Conservation (phyloP, 169 alveolate genomes). For the Besnoitia besnoiti region DNA sequence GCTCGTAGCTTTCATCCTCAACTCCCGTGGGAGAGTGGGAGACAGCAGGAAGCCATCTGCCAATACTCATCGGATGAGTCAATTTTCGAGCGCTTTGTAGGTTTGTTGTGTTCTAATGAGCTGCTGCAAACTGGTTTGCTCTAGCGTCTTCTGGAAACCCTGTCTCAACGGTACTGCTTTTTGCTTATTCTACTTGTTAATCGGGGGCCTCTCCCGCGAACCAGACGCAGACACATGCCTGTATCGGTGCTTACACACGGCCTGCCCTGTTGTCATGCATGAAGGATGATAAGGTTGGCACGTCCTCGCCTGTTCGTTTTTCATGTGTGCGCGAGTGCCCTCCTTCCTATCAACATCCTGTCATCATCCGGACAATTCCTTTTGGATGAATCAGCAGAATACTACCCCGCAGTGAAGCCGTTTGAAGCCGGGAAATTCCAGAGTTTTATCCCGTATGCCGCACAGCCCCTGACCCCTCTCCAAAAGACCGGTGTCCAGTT, state of each 20-base stretch:
- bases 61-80: too few species aligned
- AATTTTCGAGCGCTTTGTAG: too few species aligned
- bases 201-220: too few species aligned
- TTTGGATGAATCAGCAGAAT: neutral
- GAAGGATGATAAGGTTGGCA: neutral
- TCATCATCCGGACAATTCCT: neutral
- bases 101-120: too few species aligned
- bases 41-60: too few species aligned
- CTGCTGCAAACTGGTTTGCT: too few species aligned
- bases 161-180: too few species aligned
- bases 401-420: constrained; percentile 10
- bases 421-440: constrained; percentile 22
- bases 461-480: neutral
- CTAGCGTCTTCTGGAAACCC: too few species aligned
- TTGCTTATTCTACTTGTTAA: too few species aligned
- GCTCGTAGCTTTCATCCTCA: too few species aligned
- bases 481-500: neutral
- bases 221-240: neutral
- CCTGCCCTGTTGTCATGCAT: neutral
- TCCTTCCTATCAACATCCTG: neutral
- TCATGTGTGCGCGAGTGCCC: neutral
- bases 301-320: neutral
- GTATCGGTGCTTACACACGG: neutral
- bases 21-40: too few species aligned
- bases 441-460: neutral